Base-by-base conservation (phyloP, 2,329 filamentous ascomycete genomes). In the Penicillium brasilianum region DNA sequence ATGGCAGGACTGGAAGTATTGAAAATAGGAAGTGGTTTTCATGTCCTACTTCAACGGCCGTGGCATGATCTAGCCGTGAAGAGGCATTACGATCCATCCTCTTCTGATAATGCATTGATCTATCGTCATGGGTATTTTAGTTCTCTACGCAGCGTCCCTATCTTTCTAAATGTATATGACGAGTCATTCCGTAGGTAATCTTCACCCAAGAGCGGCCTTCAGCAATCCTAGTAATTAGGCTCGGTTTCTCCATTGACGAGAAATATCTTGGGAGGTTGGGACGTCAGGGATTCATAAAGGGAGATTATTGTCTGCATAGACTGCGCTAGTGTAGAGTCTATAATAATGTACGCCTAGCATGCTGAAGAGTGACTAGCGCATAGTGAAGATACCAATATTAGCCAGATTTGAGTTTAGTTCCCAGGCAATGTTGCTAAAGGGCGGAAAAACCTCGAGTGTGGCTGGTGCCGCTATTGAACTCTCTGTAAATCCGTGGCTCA, bases 141-240 rank as follows among this genome's bases (percentile, higher is more conserved):
- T n/a, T n/a, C n/a, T n/a, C n/a, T n/a, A n/a, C n/a, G n/a, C 34
- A 4, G 14, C 11, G 10, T 36, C 34, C 10, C 34, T 36, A 4
- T 36, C 8, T 2, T 5, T 4, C 32, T 34, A 2, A 4, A 34
- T 34, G 32, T 34, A 4, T 9, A 34, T 36, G 3, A 14, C 10
- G 34, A 36, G 34, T 14, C 11, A 36, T 14, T 36, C 2, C 14
- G 34, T 36, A 36, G 34, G 13, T 36, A 0, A 41, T 18, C 8
- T 18, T 9, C 32, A 34, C 32, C 4, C 10, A 34, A 9, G 8
- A 9, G 32, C 11, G 10, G 78, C 81, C 9, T 82, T 84, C 16
- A 18, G 5, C n/a, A 16, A 28, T 25, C 22, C 2, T 16, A 2
- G 39, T 25, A 3, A 20, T 30, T 16, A 13, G 41, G 36, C 36